A percentile compares a stretch with the other conserved stretches of the same genome.
Evolutionary conservation across 208 protist genomes (phyloP).

Genomic region (Leishmania martiniquensis): DNA sequence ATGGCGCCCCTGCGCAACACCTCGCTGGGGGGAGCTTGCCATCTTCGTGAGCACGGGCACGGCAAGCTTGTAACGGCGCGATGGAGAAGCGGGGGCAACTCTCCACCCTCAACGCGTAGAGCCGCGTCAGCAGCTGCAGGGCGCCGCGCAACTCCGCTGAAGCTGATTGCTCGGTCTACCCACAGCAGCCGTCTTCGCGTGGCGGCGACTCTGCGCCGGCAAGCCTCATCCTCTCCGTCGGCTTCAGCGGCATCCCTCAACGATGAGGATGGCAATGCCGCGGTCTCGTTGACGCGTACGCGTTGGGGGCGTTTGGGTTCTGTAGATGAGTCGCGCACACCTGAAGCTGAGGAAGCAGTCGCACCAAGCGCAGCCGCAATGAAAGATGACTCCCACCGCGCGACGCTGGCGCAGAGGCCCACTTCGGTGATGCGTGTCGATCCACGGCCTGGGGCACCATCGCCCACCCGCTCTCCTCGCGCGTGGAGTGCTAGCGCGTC

Average conservation of each 20-base stretch:
- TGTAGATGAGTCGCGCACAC: not conserved
- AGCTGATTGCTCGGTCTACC: slow-evolving; percentile 19
- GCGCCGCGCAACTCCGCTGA: not conserved
- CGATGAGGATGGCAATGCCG: not conserved
- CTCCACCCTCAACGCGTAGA: not conserved
- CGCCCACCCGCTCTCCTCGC: not conserved
- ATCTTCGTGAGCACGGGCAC: not conserved
- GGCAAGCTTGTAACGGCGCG: not conserved
- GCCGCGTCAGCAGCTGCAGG: not conserved
- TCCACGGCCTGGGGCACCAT: not conserved
- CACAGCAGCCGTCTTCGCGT: slow-evolving; percentile 30
- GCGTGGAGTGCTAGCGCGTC: too few species aligned
- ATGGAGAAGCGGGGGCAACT: not conserved
- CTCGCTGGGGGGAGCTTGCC: not conserved
- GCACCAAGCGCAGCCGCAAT: not conserved
- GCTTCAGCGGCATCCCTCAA: not conserved
- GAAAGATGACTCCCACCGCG: not conserved
- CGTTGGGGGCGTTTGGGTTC: not conserved
- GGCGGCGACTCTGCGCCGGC: not conserved
- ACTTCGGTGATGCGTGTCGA: not conserved
- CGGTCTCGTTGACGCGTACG: not conserved
- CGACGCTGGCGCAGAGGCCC: not conserved
- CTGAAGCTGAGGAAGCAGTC: not conserved
- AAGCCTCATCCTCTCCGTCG: not conserved
- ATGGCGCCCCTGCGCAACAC: slow-evolving; percentile 1